A percentile compares a stretch with the other conserved stretches of the same genome.
Evolutionary conservation across 176 grass and related monocot species (phyloP).

Genomic region (bread wheat (Triticum aestivum)): IWGSC_CS_RefSeq_v2.1 NC_057806.1:704373673-704374172

Average conservation of each 20-base stretch:
- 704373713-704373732: no score
- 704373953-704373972: no score
- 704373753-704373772: no score
- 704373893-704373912: background rate
- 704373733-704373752: no score
- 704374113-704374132: no score
- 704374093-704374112: no score
- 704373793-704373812: background rate
- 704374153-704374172: background rate
- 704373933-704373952: no score
- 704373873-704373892: background rate
- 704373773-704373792: background rate
- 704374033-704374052: background rate
- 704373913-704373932: background rate
- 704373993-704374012: background rate
- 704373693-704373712: no score
- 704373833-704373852: background rate
- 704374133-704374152: background rate
- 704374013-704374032: background rate
- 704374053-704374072: no score
- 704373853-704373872: background rate
- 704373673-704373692: no score
- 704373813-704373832: background rate
- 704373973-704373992: background rate
- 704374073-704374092: no score